phyloP scores from a whole-genome alignment of 768 basidiomycete species.

The Rubroboletus satanas region DNA sequence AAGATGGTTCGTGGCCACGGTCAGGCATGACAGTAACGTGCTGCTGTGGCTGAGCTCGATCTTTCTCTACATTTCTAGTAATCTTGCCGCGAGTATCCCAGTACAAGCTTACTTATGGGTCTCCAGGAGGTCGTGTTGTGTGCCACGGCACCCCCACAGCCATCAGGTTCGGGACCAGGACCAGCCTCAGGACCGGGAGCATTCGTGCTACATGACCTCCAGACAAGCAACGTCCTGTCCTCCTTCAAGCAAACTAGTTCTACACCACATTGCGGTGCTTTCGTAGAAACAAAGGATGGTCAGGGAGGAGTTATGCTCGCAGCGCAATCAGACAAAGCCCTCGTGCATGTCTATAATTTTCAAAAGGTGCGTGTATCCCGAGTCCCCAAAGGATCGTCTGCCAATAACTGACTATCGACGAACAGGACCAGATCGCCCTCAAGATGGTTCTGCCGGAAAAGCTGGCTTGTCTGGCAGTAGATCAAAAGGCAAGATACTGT shows the following conservation, averaged over 20 bases:
- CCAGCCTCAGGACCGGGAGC: conserved; percentile 52
- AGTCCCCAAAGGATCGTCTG: not conserved
- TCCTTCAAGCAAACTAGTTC: conserved; percentile 87
- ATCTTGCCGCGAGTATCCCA: not conserved
- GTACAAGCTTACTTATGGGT: conserved; percentile 35
- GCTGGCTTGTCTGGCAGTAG: conserved; percentile 73
- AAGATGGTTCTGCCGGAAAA: conserved; percentile 91
- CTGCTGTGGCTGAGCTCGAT: conserved; percentile 17
- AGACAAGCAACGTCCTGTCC: conserved; percentile 68
- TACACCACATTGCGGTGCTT: conserved; percentile 58
- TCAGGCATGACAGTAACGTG: not conserved
- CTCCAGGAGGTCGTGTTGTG: conserved; percentile 70
- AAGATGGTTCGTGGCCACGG: not conserved
- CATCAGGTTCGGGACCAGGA: conserved; percentile 36
- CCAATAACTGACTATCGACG: not conserved
- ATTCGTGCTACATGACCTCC: conserved; percentile 77
- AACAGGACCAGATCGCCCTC: conserved; percentile 82
- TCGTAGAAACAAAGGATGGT: conserved; percentile 62
- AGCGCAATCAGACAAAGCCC: conserved; percentile 82
- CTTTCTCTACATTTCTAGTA: conserved; percentile 5
- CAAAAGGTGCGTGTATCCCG: conserved; percentile 64
- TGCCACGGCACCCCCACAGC: conserved; percentile 44
- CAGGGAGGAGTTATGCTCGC: conserved; percentile 83
- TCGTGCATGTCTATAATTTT: conserved; percentile 88
- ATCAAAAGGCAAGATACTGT: conserved; percentile 69